Base-by-base conservation (phyloP, 176 grass and related monocot genomes). In the Ensete ventricosum region DNA sequence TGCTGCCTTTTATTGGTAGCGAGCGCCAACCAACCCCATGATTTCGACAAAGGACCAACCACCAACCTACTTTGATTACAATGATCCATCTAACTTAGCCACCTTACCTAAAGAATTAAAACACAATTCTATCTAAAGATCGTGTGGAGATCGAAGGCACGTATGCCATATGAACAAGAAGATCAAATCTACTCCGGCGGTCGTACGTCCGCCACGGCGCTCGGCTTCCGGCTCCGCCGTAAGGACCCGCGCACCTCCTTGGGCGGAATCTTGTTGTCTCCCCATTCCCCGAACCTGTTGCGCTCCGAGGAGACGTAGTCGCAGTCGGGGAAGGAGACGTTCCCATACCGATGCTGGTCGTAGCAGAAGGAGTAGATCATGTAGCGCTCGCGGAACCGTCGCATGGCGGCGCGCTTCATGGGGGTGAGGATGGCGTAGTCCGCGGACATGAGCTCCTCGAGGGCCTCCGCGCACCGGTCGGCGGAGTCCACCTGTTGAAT, bases 281-380 rank as follows among this genome's bases (percentile, higher is more conserved):
- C 93, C 89, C 87, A 96, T 2, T n/a, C 77, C 27, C 83, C 83
- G 74, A 92, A 96, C 34, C 9, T 77, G 0, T 50, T 62, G 29
- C 72, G 54, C 2, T 86, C 87, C 50, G 60, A 7, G 9, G 78
- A 60, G 52, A 14, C 79, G 19, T 85, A 81, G 77, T 90, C 83
- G 83, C 93, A 92, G 83, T 97, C 93, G 2, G 93, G 93, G 69
- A 97, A 97, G 19, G 69, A 79, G 77, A 73, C 50, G 67, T 70
- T 70, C 9, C 73, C 71, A 70, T 97, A 97, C 11, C 93, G 84
- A 20, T 86, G 73, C 65, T 71, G 43, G 83, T 97, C 93, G 64
- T 84, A 87, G 85, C 93, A 97, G 24, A 84, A 84, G 6, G 85
- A 87, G 81, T 97, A 97, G 71, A 86, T 86, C 26, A 97, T 66